These are phyloP conservation scores for Xylaria sp. DNA, from an alignment of 2,329 filamentous ascomycete species.

Conservation along the genomic window DNA sequence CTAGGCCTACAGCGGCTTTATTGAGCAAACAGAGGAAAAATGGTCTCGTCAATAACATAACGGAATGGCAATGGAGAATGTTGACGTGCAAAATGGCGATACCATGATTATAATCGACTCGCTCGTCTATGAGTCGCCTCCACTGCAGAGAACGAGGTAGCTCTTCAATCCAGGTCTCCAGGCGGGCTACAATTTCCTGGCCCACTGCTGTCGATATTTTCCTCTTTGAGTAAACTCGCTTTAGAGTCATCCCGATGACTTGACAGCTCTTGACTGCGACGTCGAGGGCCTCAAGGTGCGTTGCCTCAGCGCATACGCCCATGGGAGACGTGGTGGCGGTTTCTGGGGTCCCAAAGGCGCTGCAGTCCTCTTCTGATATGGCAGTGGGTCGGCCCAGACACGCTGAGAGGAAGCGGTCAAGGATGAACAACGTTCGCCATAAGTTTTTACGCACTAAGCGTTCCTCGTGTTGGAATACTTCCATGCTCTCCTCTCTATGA, in stretches of 20 bases:
- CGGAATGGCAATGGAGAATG: conserved; percentile 65
- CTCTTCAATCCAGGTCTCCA: conserved; percentile 57
- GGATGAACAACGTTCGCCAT: conserved; percentile 68
- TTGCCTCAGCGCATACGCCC: conserved; percentile 27
- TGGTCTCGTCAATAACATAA: conserved; percentile 67
- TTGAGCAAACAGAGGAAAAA: conserved; percentile 67
- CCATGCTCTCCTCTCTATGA: conserved; percentile 64
- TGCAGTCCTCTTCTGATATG: conserved; percentile 67
- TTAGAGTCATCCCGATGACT: conserved; percentile 63
- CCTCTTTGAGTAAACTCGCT: conserved; percentile 63
- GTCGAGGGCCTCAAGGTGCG: conserved; percentile 50
- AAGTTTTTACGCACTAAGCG: conserved; percentile 59
- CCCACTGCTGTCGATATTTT: conserved; percentile 64
- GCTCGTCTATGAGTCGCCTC: conserved; percentile 52
- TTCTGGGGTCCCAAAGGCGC: conserved; percentile 44
- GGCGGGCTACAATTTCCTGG: conserved; percentile 60
- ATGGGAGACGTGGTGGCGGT: conserved; percentile 18
- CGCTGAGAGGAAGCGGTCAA: conserved; percentile 68
- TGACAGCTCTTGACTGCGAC: conserved; percentile 63
- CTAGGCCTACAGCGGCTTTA: conserved; percentile 43
- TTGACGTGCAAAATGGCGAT: conserved; percentile 68
- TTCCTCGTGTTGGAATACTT: conserved; percentile 55
- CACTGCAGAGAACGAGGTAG: conserved; percentile 57
- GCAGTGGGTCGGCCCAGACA: conserved; percentile 66
- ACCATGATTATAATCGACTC: conserved; percentile 52